Base-by-base conservation (phyloP, 768 basidiomycete genomes). In the Gymnopilus junonius region DNA sequence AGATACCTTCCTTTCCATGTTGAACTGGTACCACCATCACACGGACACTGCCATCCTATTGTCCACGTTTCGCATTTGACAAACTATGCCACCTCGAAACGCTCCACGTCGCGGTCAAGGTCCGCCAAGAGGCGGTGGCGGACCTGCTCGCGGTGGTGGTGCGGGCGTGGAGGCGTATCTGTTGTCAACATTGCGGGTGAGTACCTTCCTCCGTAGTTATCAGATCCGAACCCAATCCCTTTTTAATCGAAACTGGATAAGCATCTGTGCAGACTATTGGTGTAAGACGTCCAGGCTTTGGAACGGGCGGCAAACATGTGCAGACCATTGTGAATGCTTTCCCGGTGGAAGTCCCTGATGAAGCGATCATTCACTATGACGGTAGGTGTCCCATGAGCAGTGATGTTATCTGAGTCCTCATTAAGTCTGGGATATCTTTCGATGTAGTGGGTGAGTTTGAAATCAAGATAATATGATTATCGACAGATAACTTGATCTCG, bases 331-430 rank as follows among this genome's bases (percentile, higher is more conserved):
- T 76, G 42, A 94, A 94, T 71, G 87, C 89, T 48, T 94, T 91
- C 66, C 73, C 71, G 12, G 83, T 85, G 2, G 78, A 80, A 1
- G 82, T 90, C 3, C 85, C 90, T 0, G 80, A 86, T 12, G 73
- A 71, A 1, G 81, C 81, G 20, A 91, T 93, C 32, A 79, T 86
- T 63, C 92, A 94, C 62, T 93, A 94, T 66, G 91, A 94, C 73
- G 89, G 92, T 91, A 70, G 56, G 87, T 75, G n/a, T 10, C 21
- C 35, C 15, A 5, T 23, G 17, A 7, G 4, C 43, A 31, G 8
- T 42, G 20, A 15, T 32, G n/a, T 10, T 55, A 10, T 14, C 21
- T 27, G 53, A 35, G 15, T 25, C 11, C 21, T 37, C 53, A 39
- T 21, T 25, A 17, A 39, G 11, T n/a, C 35, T 55, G 34, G 27